These are phyloP conservation scores for Blepharisma undulans DNA, from an alignment of 169 alveolate species.

Conservation along the genomic window DNA sequence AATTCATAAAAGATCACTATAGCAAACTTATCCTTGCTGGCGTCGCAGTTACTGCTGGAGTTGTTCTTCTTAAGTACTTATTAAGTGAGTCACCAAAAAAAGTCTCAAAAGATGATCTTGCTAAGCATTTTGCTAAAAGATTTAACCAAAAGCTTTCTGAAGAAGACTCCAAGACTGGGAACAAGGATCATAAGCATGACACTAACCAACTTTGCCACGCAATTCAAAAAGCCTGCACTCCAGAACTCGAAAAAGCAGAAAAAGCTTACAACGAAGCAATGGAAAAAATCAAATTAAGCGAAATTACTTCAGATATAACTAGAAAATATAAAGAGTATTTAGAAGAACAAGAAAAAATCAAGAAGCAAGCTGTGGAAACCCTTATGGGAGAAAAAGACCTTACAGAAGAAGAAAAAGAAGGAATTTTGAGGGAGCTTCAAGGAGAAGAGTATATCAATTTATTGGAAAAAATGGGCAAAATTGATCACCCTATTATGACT, in stretches of 20 bases:
- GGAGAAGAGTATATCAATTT: neutral
- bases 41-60: neutral
- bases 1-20: neutral
- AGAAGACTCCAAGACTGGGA: neutral
- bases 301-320: neutral
- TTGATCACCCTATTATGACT: neutral
- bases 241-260: neutral
- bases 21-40: neutral
- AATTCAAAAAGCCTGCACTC: neutral
- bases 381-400: neutral
- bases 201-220: neutral
- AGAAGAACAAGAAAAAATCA: neutral
- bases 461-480: neutral
- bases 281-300: neutral
- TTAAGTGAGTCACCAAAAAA: neutral
- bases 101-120: neutral
- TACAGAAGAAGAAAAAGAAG: neutral
- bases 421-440: neutral
- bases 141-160: neutral
- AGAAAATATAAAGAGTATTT: neutral
- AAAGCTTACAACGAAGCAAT: neutral
- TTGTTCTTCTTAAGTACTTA: neutral
- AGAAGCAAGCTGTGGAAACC: neutral
- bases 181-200: neutral
- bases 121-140: neutral